Base-by-base conservation (phyloP, 495 filamentous ascomycete species). In the Achaetomiella virescens region DNA sequence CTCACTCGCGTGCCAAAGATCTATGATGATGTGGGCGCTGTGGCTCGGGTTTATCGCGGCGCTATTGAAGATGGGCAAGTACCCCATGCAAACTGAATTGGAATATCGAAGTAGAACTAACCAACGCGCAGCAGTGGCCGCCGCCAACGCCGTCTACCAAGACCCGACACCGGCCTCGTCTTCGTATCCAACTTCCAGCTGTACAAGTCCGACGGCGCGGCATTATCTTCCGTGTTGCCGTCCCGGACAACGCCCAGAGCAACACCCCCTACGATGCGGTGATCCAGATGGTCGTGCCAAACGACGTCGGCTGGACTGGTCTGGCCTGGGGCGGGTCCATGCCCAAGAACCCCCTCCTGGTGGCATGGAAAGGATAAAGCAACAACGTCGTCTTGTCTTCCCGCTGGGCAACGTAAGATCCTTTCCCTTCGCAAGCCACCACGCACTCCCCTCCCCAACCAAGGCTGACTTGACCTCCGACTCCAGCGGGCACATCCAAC, bases 141-240 rank as follows among this genome's bases (percentile, higher is more conserved):
- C 66, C 17, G 65, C 62, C 17, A 61, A 62, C 17, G 48, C 63
- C 21, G 50, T 72, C 10, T 71, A 70, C 62, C 61, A 58, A 3
- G 78, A 81, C 44, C 52, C 70, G 75, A 78, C 50, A 81, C 77
- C 0, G 78, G 78, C 37, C 75, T 81, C 48, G 69, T 71, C 2
- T 81, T 78, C 63, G 69, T 73, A 15, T 63, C 76, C 55, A 69
- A 66, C 51, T 66, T 60, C 20, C 66, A 59, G 17, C 56, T 64
- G 47, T 78, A 77, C 64, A 69, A 69, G 50, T 57, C 70, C 1
- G 65, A 67, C 36, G 55, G 12, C 60, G 55, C 27, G 55, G 48
- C 54, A 67, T 76, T 59, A 69, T 64, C 12, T 70, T 69, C 64
- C 73, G 74, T 29, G 48, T 76, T 14, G 75, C 74, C 0, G 64